Percentiles rank a stretch among this genome's conserved stretches.
Evolutionary conservation across 208 protist genomes (phyloP).

Genomic region (Phytomonas francai): DNA sequence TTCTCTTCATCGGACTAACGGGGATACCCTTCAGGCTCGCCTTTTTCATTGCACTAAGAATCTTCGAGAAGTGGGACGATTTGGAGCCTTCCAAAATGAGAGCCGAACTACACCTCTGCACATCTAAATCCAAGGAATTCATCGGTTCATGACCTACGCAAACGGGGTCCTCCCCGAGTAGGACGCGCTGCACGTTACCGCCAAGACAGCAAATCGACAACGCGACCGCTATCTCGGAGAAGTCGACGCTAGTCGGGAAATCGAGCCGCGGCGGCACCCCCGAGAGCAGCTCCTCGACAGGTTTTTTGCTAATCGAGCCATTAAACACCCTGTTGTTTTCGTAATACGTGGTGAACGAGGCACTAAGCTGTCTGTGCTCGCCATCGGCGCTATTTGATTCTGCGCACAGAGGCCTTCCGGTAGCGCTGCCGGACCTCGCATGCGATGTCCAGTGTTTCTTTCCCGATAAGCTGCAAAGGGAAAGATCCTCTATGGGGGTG

Average conservation of each 20-base stretch:
- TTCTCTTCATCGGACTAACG: neutral
- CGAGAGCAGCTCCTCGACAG: constrained; percentile 4
- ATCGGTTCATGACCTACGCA: neutral
- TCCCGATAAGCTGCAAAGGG: neutral
- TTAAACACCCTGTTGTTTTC: neutral
- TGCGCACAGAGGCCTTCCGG: too few species aligned
- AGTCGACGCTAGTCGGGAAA: constrained; percentile 59
- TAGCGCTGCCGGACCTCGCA: neutral
- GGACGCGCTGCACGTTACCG: constrained; percentile 29
- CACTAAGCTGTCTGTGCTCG: neutral
- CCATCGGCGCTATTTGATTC: neutral
- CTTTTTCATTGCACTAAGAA: neutral
- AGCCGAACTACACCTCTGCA: neutral
- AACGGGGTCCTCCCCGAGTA: constrained; percentile 3
- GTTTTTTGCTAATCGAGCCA: neutral
- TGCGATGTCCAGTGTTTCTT: neutral
- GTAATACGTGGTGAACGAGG: neutral
- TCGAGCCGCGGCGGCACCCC: constrained; percentile 61
- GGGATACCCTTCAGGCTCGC: neutral
- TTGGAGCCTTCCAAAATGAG: neutral
- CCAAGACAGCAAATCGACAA: constrained; percentile 39
- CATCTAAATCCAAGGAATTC: neutral
- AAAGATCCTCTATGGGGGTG: neutral
- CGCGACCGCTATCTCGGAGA: constrained; percentile 47
- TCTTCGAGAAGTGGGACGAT: neutral